These are phyloP conservation scores for Nigrospora sphaerica DNA, from an alignment of 2,329 filamentous ascomycete species.

Conservation along the genomic window DNA sequence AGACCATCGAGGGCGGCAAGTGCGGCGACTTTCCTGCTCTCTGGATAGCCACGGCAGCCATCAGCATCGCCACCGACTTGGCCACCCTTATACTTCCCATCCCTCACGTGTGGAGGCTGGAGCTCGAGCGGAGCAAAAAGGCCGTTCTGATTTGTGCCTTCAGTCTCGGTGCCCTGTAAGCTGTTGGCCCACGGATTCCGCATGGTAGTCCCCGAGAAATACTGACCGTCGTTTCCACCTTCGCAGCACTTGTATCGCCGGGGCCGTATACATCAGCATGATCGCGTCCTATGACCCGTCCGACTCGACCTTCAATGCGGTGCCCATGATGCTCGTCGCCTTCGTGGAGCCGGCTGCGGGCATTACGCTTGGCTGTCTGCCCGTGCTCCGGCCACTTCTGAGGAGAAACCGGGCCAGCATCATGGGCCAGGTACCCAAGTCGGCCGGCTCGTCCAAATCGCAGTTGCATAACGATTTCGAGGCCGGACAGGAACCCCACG, in stretches of 20 bases:
- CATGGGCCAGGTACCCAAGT: neutral
- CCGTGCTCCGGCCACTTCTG: slow-evolving; percentile 1
- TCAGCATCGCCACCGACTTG: slow-evolving; percentile 5
- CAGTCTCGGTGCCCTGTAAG: slow-evolving; percentile 12
- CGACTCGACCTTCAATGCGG: slow-evolving; percentile 1
- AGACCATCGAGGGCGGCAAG: neutral
- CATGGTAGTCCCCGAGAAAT: no score
- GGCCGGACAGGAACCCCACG: neutral
- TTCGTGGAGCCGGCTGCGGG: slow-evolving; percentile 1
- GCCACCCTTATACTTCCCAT: slow-evolving; percentile 9
- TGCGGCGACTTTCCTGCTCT: slow-evolving; percentile 4
- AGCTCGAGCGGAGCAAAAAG: slow-evolving; percentile 7
- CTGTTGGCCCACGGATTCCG: neutral
- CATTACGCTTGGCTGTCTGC: slow-evolving; percentile 2
- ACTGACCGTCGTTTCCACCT: neutral
- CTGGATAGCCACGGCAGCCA: slow-evolving; percentile 1
- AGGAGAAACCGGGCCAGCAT: neutral
- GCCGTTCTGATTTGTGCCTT: slow-evolving; percentile 10
- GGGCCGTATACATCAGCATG: neutral
- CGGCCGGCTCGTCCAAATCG: neutral
- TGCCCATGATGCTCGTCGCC: neutral
- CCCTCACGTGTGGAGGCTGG: slow-evolving; percentile 8
- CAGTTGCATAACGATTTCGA: neutral
- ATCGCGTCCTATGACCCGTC: neutral
- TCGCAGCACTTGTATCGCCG: neutral